phyloP scores from a whole-genome alignment of 176 grass and related monocot genomes.

The Urochloa ruziziensis region DNA sequence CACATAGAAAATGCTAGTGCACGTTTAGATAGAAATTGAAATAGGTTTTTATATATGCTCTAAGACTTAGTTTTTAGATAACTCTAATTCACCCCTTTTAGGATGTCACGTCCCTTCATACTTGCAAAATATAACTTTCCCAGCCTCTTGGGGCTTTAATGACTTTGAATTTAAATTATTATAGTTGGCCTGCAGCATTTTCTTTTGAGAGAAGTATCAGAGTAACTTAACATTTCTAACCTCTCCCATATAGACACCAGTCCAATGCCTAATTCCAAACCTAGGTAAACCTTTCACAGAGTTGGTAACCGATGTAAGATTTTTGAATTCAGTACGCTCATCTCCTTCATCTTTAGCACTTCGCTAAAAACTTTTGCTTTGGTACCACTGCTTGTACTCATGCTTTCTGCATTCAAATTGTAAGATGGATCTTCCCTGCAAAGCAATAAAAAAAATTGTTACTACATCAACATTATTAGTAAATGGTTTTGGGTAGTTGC shows the following conservation, averaged over 20 bases:
- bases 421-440: constrained; percentile 4
- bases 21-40: no score
- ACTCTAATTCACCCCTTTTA: no score
- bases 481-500: background rate
- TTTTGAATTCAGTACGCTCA: background rate
- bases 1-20: no score
- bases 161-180: no score
- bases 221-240: no score
- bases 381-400: background rate
- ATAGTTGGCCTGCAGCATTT: no score
- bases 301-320: background rate
- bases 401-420: background rate
- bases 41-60: no score
- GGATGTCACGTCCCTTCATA: no score
- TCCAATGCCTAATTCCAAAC: background rate
- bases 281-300: background rate
- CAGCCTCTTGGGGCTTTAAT: no score
- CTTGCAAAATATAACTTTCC: no score
- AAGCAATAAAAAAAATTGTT: background rate
- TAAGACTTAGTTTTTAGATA: no score
- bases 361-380: background rate
- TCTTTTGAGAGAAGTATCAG: no score
- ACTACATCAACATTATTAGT: background rate
- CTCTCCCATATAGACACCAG: background rate
- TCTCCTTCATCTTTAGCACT: constrained; percentile 6